Base-by-base conservation (phyloP, 345 rosid genomes). In the Ceriops tagal region DNA sequence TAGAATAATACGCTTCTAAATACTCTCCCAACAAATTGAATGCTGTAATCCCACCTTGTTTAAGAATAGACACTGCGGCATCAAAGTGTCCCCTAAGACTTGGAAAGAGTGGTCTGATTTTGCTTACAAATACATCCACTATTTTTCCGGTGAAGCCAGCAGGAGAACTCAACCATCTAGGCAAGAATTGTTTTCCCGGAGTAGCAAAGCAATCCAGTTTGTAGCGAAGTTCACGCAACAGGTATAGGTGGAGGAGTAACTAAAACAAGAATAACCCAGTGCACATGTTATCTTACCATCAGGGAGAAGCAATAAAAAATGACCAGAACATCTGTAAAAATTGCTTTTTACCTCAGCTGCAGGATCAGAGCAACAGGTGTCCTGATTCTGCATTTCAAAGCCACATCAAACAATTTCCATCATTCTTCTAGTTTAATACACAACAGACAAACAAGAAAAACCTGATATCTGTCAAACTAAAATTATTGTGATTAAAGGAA, bases 241-340 rank as follows among this genome's bases (percentile, higher is more conserved):
- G 92, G 80, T 86, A 92, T 72, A 92, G 73, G 67, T 80, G 73
- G 53, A 88, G 68, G 47, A 92, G 88, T 61, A 89, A 80, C 97
- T 92, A 79, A 72, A 76, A 83, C n/a, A 80, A 63, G 71, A 73
- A 73, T 21, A 78, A 49, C 22, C 68, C 66, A 30, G 3, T 61
- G 66, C 2, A 16, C 47, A 72, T 39, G 18, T 22, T 71, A 59
- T 11, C 27, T 64, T 57, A 27, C 49, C n/a, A 28, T 19, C 31
- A 13, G 1, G 18, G 49, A 5, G 5, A 43, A 43, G 49, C 49
- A 51, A 51, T 16, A 69, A 60, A 46, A 34, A 21, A 58, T 20
- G 20, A 61, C 34, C 15, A 43, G 22, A 13, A 67, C 24, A 27
- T n/a, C 27, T 28, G 24, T 13, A 66, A 3, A 49, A 72, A 26